Evolutionary conservation across 176 grass and related monocot species (phyloP).

Genomic region (Dactylis glomerata): DNA sequence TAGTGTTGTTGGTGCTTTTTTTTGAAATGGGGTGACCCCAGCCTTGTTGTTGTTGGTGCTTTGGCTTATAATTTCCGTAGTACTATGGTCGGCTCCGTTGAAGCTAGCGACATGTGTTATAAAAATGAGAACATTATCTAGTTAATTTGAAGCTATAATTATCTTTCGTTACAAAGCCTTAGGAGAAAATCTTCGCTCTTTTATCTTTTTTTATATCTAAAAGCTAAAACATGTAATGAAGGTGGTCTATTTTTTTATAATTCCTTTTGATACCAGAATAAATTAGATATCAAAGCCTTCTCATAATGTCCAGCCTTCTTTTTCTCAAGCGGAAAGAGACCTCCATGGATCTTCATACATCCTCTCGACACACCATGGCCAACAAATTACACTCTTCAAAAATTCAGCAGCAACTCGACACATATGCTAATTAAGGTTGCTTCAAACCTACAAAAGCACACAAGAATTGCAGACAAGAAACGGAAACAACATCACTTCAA

Average conservation of each 20-base stretch:
- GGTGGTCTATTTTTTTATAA: not conserved
- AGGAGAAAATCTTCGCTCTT: not conserved
- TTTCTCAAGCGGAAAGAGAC: not conserved
- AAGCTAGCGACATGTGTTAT: not conserved
- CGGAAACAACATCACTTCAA: not conserved
- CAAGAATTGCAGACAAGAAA: not conserved
- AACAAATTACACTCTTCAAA: not conserved
- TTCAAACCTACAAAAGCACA: not conserved
- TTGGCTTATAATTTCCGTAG: not conserved
- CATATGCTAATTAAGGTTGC: not conserved
- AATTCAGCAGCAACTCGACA: not conserved
- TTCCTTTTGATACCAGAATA: not conserved
- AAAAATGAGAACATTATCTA: not conserved
- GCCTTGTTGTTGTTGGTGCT: not conserved
- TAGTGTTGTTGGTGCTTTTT: no score
- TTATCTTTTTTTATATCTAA: not conserved
- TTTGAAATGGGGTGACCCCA: no score
- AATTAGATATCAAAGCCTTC: not conserved
- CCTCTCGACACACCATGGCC: not conserved
- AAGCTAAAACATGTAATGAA: not conserved
- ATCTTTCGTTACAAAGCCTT: not conserved
- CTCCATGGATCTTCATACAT: not conserved
- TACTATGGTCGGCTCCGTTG: not conserved
- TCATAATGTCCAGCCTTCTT: not conserved
- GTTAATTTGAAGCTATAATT: not conserved